Evolutionary conservation across 306 rosid genomes (phyloP).

Genomic region (Nissolia schottii): DNA sequence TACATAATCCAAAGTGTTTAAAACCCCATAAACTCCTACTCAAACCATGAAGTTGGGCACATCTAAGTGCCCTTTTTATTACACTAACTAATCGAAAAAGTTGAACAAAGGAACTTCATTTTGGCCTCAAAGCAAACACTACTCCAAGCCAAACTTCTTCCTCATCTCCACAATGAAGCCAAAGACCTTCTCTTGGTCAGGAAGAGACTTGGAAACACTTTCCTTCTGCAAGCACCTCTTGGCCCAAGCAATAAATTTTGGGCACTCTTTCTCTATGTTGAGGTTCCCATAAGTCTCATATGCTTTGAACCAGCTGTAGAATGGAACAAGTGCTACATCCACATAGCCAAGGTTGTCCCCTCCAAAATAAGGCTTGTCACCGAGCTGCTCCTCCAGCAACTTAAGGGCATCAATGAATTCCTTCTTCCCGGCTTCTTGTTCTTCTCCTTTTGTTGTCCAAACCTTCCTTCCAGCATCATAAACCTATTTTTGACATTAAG

Average conservation of each 20-base stretch:
- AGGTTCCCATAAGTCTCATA: constrained; percentile 35
- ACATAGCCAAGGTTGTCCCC: constrained; percentile 41
- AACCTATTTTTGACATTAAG: constrained; percentile 16
- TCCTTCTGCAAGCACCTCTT: constrained; percentile 39
- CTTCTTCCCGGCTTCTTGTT: constrained; percentile 36
- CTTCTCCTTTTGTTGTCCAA: constrained; percentile 38
- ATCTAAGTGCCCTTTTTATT: constrained; percentile 14
- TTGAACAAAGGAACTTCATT: neutral
- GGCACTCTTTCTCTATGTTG: constrained; percentile 43
- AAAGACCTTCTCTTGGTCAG: constrained; percentile 35
- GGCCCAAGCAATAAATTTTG: constrained; percentile 42
- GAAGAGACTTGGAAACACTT: constrained; percentile 37
- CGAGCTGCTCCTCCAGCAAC: constrained; percentile 21
- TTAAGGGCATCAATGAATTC: constrained; percentile 27
- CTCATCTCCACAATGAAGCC: neutral
- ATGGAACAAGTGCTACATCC: constrained; percentile 35
- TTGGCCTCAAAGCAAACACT: neutral
- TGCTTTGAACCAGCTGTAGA: constrained; percentile 36
- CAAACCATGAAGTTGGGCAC: constrained; percentile 1
- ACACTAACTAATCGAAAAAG: neutral
- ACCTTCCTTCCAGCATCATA: constrained; percentile 23
- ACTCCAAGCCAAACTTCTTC: neutral
- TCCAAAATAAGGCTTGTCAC: constrained; percentile 33
- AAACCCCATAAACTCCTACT: neutral
- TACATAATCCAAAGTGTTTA: neutral